Evolutionary conservation across 768 basidiomycete species (phyloP).

Genomic region (Kwoniella sp.): DNA sequence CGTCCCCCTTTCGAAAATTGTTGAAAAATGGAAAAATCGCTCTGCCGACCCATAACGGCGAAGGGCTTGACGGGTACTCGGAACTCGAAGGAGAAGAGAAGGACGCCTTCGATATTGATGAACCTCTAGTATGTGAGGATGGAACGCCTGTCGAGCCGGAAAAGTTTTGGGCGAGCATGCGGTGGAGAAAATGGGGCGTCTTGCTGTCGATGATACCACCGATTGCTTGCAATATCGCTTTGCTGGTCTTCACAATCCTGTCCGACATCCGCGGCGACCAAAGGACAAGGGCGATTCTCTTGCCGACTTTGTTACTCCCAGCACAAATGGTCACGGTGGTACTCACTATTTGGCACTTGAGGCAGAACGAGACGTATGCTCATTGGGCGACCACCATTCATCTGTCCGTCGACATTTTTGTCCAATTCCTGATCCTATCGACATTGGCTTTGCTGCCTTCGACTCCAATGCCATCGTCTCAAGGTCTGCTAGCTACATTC

Average conservation of each 20-base stretch:
- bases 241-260: slow-evolving; percentile 32
- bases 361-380: slow-evolving; percentile 57
- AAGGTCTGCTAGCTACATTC: slow-evolving; percentile 26
- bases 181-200: slow-evolving; percentile 30
- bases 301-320: slow-evolving; percentile 38
- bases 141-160: slow-evolving; percentile 39
- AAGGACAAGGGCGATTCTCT: slow-evolving; percentile 21
- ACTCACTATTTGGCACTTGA: slow-evolving; percentile 62
- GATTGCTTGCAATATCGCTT: slow-evolving; percentile 32
- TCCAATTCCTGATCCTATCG: slow-evolving; percentile 39
- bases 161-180: slow-evolving; percentile 38
- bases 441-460: slow-evolving; percentile 40
- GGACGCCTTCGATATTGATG: slow-evolving; percentile 47
- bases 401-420: slow-evolving; percentile 57
- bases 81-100: slow-evolving; percentile 24
- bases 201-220: slow-evolving; percentile 31
- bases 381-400: slow-evolving; percentile 65
- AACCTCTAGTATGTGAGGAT: slow-evolving; percentile 33
- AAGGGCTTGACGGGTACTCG: slow-evolving; percentile 26
- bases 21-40: slow-evolving; percentile 22
- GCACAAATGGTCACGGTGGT: slow-evolving; percentile 53
- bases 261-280: slow-evolving; percentile 10
- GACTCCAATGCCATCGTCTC: slow-evolving; percentile 40
- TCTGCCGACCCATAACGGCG: slow-evolving; percentile 34
- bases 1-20: slow-evolving; percentile 29